Percentiles rank a stretch among this genome's conserved stretches.
Conservation (phyloP, 305 asterid genomes). For the Fraxinus baroniana region DNA sequence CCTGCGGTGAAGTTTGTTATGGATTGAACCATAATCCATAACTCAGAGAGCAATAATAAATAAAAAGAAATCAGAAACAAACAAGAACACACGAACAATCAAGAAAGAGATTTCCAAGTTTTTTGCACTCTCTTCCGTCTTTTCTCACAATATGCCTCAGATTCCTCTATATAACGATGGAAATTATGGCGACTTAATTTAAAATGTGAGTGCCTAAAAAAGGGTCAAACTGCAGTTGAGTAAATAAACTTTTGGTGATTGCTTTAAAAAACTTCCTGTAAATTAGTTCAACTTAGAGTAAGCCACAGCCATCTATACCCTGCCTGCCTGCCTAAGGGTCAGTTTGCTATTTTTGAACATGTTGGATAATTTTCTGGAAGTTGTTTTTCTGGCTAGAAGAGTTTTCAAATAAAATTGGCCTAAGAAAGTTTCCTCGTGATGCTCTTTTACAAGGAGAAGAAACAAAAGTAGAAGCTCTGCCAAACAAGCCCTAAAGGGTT, state of each 20-base stretch:
- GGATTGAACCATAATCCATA: neutral
- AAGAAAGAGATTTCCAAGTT: neutral
- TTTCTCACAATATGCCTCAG: neutral
- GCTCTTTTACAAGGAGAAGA: no score
- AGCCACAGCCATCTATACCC: neutral
- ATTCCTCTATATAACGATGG: neutral
- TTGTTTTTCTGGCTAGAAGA: no score
- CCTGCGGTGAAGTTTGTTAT: conserved; percentile 33
- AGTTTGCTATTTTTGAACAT: no score
- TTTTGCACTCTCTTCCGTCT: neutral
- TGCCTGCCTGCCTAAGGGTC: neutral
- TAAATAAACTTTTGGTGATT: neutral
- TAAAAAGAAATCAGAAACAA: neutral
- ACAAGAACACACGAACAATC: no score
- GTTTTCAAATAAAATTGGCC: no score
- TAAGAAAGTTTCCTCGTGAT: no score
- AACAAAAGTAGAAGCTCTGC: no score
- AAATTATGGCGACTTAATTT: neutral
- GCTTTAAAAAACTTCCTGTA: neutral
- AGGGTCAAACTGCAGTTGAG: neutral
- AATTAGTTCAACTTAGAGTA: neutral
- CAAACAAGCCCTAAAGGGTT: no score
- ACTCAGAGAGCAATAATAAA: conserved; percentile 8
- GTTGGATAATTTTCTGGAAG: no score
- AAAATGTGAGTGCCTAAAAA: neutral